phyloP scores from a whole-genome alignment of 202 grass and related monocot species.

The Musa balbisiana region DNA sequence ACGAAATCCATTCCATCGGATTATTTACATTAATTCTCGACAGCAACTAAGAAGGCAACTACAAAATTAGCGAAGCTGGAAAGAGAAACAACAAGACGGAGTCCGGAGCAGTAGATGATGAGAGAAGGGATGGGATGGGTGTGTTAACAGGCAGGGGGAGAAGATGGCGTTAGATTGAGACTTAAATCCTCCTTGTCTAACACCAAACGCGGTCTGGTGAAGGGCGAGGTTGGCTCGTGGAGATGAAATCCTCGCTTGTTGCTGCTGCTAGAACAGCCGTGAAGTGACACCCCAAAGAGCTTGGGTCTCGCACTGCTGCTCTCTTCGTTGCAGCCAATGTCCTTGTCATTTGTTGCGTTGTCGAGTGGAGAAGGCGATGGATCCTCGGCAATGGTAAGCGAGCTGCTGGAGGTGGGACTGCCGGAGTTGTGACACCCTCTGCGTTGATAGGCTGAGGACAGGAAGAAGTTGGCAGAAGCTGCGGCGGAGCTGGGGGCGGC shows the following conservation, averaged over 20 bases:
- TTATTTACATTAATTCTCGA: neutral
- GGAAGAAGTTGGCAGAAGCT: conserved; percentile 35
- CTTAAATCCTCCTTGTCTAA: conserved; percentile 49
- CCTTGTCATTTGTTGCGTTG: neutral
- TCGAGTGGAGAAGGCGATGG: conserved; percentile 4
- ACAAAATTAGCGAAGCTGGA: neutral
- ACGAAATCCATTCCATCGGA: neutral
- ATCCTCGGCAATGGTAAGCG: conserved; percentile 86
- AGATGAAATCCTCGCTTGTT: conserved; percentile 1
- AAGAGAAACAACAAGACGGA: neutral
- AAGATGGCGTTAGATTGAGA: conserved; percentile 34
- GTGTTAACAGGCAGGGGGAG: conserved; percentile 26
- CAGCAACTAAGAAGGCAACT: neutral
- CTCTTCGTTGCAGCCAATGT: neutral
- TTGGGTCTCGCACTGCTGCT: neutral
- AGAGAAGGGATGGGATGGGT: conserved; percentile 13
- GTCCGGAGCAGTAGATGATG: conserved; percentile 12
- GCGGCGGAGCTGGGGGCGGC: conserved; percentile 75
- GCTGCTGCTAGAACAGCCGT: neutral
- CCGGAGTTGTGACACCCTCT: conserved; percentile 31
- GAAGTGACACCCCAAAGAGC: conserved; percentile 8
- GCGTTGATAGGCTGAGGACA: conserved; percentile 34
- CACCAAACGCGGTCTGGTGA: conserved; percentile 54
- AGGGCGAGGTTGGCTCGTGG: conserved; percentile 32
- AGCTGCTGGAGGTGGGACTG: conserved; percentile 96